phyloP scores from a whole-genome alignment of 345 rosid genomes.

The Lumnitzera littorea region DNA sequence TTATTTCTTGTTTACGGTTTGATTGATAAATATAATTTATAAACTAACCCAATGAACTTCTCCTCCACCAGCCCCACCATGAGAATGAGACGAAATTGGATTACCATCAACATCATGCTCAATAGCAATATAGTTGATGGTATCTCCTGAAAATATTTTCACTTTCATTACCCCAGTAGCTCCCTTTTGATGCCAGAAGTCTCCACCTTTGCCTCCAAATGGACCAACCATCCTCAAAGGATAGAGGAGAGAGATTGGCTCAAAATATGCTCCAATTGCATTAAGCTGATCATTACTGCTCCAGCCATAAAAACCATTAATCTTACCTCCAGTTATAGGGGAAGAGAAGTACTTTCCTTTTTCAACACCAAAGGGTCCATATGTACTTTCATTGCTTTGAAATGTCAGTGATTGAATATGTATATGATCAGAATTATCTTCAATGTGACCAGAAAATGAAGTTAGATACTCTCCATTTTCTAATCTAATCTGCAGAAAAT shows the following conservation, averaged over 20 bases:
- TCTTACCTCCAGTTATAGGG: not conserved
- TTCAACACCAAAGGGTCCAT: conserved; percentile 9
- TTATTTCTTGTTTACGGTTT: too few relatives aligned
- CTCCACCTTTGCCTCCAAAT: not conserved
- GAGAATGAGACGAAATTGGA: not conserved
- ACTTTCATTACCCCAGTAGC: not conserved
- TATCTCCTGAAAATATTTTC: not conserved
- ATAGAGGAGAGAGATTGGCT: not conserved
- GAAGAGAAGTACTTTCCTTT: not conserved
- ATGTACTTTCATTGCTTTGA: not conserved
- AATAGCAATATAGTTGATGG: not conserved
- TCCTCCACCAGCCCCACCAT: not conserved
- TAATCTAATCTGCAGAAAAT: not conserved
- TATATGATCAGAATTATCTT: not conserved
- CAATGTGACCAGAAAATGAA: conserved; percentile 5
- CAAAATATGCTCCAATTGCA: conserved; percentile 3
- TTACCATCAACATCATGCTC: not conserved
- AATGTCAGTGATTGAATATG: conserved; percentile 2
- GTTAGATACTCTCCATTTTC: conserved; percentile 2
- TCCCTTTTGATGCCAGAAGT: not conserved
- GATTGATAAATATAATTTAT: too few relatives aligned
- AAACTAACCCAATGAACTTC: not conserved
- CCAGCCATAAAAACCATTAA: not conserved
- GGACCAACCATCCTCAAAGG: not conserved
- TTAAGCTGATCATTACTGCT: not conserved